Base-by-base conservation (phyloP, 495 filamentous ascomycete species). In the Hyaloscypha variabilis region DNA sequence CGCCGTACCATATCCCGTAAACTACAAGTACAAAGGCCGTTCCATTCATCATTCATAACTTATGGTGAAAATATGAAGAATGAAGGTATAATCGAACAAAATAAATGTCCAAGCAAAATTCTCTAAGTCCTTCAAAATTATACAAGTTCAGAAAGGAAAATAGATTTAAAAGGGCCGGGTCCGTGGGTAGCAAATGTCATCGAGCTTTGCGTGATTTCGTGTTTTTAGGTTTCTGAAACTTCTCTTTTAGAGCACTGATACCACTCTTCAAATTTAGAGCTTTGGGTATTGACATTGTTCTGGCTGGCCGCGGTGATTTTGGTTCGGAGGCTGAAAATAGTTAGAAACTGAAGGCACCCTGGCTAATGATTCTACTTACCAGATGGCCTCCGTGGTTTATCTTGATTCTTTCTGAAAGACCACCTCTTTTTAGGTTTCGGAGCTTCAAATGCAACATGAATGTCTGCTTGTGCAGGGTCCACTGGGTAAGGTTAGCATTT, bases 341-440 rank as follows among this genome's bases (percentile, higher is more conserved):
- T 58, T 58, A 58, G 25, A 34, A 13, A 13, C 25, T 6, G 28
- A 13, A 31, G n/a, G 0, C 25, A 34, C 3, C 29, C 29, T 29
- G 29, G 29, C 8, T n/a, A n/a, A 19, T 21, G 13, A 21, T 30
- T 30, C 11, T 25, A 58, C 23, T 8, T 58, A 30, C 29, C 54
- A 58, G 54, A 29, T 6, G 26, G 28, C 28, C 54, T n/a, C 29
- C 54, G 54, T 34, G 54, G 13, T 6, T 58, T 29, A 34, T 58
- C 29, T 29, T 58, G 25, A 34, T 34, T 58, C 25, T 34, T 29
- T n/a, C 19, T 29, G 10, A 58, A 30, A 34, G 54, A 30, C 54
- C 54, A 58, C 54, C 54, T 31, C 29, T 58, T 58, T 29, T 24
- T 30, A 28, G 23, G 28, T 34, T 34, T 58, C 6, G 54, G 54